phyloP scores from a whole-genome alignment of 2,329 filamentous ascomycete genomes.

The Bipolaris bicolor region DNA sequence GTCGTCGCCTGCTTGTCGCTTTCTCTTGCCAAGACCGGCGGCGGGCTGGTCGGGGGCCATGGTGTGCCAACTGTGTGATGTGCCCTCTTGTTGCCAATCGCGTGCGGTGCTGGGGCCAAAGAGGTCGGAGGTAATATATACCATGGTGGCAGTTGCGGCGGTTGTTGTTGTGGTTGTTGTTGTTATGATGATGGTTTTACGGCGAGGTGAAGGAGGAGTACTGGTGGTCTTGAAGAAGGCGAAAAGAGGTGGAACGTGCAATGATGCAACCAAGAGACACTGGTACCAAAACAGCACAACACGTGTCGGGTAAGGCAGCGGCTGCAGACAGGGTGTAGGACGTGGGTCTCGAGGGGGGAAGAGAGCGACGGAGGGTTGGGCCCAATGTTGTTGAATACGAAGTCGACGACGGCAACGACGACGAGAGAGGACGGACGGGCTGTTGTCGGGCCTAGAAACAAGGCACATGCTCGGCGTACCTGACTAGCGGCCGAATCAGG shows the following conservation, averaged over 20 bases:
- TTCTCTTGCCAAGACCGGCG: constrained; percentile 41
- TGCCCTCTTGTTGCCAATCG: constrained; percentile 11
- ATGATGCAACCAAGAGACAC: not conserved
- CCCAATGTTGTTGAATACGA: not conserved
- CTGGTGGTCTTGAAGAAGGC: constrained; percentile 3
- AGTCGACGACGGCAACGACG: not conserved
- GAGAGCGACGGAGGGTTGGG: constrained; percentile 6
- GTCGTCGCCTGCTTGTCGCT: constrained; percentile 28
- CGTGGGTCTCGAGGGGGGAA: not conserved
- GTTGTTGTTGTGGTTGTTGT: constrained; percentile 10
- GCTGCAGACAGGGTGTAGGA: not conserved
- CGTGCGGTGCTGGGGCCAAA: constrained; percentile 33
- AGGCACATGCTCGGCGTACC: constrained; percentile 22
- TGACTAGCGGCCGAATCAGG: constrained; percentile 25
- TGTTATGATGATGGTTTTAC: constrained; percentile 16
- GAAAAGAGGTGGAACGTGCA: constrained; percentile 10
- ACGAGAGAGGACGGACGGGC: not conserved
- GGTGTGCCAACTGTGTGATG: constrained; percentile 20
- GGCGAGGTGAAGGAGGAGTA: constrained; percentile 20
- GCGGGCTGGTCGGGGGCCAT: constrained; percentile 30
- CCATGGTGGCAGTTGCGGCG: constrained; percentile 28
- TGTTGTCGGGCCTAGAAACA: constrained; percentile 15
- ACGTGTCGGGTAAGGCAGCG: constrained; percentile 1
- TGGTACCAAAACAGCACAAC: not conserved
- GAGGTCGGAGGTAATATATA: constrained; percentile 47